Evolutionary conservation across 768 basidiomycete genomes (phyloP).

Genomic region (Serendipita vermifera): DNA sequence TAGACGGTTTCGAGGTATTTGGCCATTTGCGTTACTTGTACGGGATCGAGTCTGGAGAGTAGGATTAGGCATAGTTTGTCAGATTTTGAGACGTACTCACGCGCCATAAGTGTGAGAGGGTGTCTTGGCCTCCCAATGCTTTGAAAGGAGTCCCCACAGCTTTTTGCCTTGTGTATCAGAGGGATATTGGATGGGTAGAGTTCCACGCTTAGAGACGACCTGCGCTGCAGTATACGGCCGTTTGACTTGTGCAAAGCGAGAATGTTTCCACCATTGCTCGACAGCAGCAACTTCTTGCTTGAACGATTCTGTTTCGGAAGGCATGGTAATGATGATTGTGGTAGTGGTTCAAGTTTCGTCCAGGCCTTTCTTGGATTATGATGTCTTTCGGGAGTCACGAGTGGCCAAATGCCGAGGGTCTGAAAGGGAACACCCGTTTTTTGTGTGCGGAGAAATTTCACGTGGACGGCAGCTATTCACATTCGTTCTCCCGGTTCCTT

Average conservation of each 20-base stretch:
- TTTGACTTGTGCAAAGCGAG: conserved; percentile 74
- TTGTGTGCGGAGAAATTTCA: conserved; percentile 8
- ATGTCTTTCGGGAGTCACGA: no score
- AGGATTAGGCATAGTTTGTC: neutral
- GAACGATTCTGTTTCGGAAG: conserved; percentile 41
- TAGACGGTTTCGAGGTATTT: conserved; percentile 97
- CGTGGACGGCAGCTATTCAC: conserved; percentile 8
- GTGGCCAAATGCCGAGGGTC: no score
- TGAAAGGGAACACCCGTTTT: no score
- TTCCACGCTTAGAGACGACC: conserved; percentile 89
- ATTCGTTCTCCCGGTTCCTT: no score
- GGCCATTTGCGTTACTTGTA: conserved; percentile 96
- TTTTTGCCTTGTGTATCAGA: conserved; percentile 80
- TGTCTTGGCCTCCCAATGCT: conserved; percentile 64
- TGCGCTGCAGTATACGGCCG: conserved; percentile 89
- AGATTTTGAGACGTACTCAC: conserved; percentile 43
- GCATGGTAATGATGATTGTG: conserved; percentile 14
- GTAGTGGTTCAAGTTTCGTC: neutral
- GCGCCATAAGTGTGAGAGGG: conserved; percentile 96
- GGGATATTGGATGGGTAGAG: conserved; percentile 72
- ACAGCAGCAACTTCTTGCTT: conserved; percentile 71
- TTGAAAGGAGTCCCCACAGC: conserved; percentile 57
- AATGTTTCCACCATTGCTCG: conserved; percentile 88
- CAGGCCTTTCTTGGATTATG: no score
- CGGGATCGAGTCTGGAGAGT: conserved; percentile 70